Conservation (phyloP, 2,329 filamentous ascomycete genomes). For the Xylariaceae sp. region DNA sequence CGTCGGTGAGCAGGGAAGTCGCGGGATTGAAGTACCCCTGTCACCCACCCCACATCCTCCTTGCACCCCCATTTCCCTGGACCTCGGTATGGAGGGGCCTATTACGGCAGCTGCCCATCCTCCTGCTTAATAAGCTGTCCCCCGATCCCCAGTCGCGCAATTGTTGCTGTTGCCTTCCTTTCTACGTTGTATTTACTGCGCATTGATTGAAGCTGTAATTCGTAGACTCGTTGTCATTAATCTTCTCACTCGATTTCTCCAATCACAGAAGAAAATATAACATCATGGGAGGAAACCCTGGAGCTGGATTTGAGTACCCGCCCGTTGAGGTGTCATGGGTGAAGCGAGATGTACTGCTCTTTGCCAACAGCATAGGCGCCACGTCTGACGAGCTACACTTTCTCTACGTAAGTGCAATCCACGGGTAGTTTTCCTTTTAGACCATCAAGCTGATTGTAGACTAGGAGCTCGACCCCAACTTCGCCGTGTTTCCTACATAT, state of each 20-base stretch:
- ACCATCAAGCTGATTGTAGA: too few relatives aligned
- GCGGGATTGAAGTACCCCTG: too few relatives aligned
- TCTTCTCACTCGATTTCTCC: not conserved
- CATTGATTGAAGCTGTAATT: not conserved
- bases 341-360: constrained; percentile 83
- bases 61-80: too few relatives aligned
- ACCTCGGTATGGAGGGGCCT: constrained; percentile 17
- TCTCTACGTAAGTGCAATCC: constrained; percentile 68
- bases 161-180: not conserved
- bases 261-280: not conserved
- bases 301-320: constrained; percentile 77
- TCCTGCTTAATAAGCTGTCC: not conserved
- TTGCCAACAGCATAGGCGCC: constrained; percentile 83
- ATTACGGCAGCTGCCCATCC: not conserved
- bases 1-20: too few relatives aligned
- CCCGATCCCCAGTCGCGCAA: not conserved
- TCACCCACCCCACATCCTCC: constrained; percentile 3
- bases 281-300: constrained; percentile 44
- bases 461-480: constrained; percentile 82
- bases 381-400: constrained; percentile 88
- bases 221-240: too few relatives aligned
- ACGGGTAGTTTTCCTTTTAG: too few relatives aligned
- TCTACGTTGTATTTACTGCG: not conserved
- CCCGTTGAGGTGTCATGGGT: constrained; percentile 73
- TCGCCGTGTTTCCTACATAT: constrained; percentile 86